Evolutionary conservation across 2,329 filamentous ascomycete species (phyloP), one percentile per base, ranked within the genome.

Genomic region (Plenodomus lindquistii): DNA sequence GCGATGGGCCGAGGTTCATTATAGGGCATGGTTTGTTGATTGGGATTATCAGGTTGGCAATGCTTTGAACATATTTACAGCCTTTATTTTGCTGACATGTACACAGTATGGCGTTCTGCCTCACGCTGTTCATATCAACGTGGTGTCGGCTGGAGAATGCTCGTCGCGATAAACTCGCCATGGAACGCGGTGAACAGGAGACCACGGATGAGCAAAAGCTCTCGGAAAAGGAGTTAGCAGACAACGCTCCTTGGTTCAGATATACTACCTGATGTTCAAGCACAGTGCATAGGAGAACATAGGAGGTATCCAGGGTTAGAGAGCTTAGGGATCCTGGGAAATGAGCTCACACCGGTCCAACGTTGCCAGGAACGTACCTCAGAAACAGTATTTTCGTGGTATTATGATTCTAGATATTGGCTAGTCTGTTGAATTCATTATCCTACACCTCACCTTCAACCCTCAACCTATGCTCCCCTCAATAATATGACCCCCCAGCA

Each of bases 141-240:
- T 85, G 84, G 69, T 77, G 82, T 20, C 75, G 79, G 35, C 67
- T 74, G 36, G 83, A 85, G 73, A 85, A 85, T 52, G 69, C 72
- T 4, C 75, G 81, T 40, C 75, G 84, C 13, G 80, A 85, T 18
- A 65, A 67, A 37, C 60, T 75, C 44, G 52, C 58, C 3, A 71
- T 77, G 62, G 78, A 81, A 67, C 69, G 72, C 10, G 76, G 55
- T 9, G 40, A 46, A 2, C 69, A 74, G 42, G 74, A 79, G 48
- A 80, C 83, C 67, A 82, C 79, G 2, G 67, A 75, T 36, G 80
- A 80, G 54, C 80, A 85, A 74, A 81, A 77, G 71, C 41, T 70
- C 18, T 40, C 72, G 11, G 81, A 85, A 73, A 70, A 76, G 24
- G 76, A 85, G 52, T 74, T 75, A 48, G 83, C 83, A 8, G 84